These are phyloP conservation scores for Candida endomychidarum DNA, from an alignment of 805 yeast genomes.

Conservation along the genomic window DNA sequence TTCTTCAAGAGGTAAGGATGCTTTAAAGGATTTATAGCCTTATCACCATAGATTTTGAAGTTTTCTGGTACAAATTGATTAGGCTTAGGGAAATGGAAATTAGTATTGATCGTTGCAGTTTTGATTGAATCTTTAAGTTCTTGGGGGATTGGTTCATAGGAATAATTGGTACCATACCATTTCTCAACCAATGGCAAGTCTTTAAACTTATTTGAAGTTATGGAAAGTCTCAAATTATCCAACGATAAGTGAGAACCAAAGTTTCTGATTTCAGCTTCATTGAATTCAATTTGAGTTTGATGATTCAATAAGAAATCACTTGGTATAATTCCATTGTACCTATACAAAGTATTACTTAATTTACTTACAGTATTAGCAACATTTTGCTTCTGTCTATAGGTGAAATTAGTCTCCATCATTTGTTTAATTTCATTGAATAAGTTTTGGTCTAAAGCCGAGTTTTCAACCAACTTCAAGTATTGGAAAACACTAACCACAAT, in stretches of 20 bases:
- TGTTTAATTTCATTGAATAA: conserved; percentile 73
- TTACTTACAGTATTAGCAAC: conserved; percentile 73
- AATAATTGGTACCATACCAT: conserved; percentile 91
- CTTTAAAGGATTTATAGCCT: conserved; percentile 37
- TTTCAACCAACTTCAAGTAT: conserved; percentile 61
- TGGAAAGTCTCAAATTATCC: conserved; percentile 57
- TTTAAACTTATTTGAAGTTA: conserved; percentile 54
- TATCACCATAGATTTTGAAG: conserved; percentile 55
- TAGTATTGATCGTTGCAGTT: conserved; percentile 23
- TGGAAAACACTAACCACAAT: conserved; percentile 64
- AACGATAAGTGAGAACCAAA: conserved; percentile 52
- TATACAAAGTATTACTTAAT: conserved; percentile 61
- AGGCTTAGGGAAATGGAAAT: conserved; percentile 62
- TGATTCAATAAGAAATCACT: conserved; percentile 60
- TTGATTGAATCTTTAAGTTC: conserved; percentile 35
- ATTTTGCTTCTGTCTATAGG: conserved; percentile 73
- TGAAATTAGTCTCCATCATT: conserved; percentile 67
- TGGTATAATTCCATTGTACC: conserved; percentile 51
- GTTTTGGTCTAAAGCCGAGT: conserved; percentile 63
- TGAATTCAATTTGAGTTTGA: conserved; percentile 56
- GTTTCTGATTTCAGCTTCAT: conserved; percentile 51
- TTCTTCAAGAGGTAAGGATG: conserved; percentile 64
- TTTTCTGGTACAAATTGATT: conserved; percentile 82
- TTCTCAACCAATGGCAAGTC: conserved; percentile 52
- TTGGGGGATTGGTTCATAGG: conserved; percentile 43